Evolutionary conservation across 2,329 filamentous ascomycete genomes (phyloP).

Genomic region (Trichophyton verrucosum): DNA sequence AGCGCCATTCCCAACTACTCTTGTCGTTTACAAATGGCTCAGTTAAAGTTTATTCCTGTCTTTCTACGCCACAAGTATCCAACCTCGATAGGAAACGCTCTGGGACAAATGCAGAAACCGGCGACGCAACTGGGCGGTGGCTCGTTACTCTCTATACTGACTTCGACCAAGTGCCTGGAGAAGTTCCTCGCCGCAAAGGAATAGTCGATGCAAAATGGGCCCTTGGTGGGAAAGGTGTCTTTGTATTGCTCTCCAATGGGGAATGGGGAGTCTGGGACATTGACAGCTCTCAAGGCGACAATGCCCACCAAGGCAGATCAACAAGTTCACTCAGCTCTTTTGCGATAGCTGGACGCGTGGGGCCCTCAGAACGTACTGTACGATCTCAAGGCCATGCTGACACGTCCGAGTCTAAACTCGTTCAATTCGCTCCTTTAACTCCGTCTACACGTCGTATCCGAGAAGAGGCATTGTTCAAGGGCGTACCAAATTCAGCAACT

Average conservation of each 20-base stretch:
- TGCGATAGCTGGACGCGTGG: slow-evolving; percentile 31
- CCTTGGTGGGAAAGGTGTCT: slow-evolving; percentile 32
- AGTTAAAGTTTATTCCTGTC: slow-evolving; percentile 46
- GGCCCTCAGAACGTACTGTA: slow-evolving; percentile 13
- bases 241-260: slow-evolving; percentile 35
- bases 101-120: slow-evolving; percentile 22
- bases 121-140: slow-evolving; percentile 31
- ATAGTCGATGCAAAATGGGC: slow-evolving; percentile 37
- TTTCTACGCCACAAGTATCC: slow-evolving; percentile 23
- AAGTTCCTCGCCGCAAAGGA: slow-evolving; percentile 27
- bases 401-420: slow-evolving; percentile 20
- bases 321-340: slow-evolving; percentile 32
- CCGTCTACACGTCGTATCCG: slow-evolving; percentile 36
- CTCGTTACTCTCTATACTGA: slow-evolving; percentile 31
- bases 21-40: slow-evolving; percentile 43
- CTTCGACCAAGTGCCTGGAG: slow-evolving; percentile 25
- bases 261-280: slow-evolving; percentile 41
- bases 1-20: slow-evolving; percentile 43
- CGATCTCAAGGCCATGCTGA: slow-evolving; percentile 15
- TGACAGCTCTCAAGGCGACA: slow-evolving; percentile 29
- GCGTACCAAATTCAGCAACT: slow-evolving; percentile 19
- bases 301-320: slow-evolving; percentile 28
- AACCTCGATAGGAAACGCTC: slow-evolving; percentile 21
- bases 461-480: slow-evolving; percentile 35
- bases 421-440: slow-evolving; percentile 36